Conservation (phyloP, 2,329 filamentous ascomycete genomes). For the Xylariaceae sp. region DNA sequence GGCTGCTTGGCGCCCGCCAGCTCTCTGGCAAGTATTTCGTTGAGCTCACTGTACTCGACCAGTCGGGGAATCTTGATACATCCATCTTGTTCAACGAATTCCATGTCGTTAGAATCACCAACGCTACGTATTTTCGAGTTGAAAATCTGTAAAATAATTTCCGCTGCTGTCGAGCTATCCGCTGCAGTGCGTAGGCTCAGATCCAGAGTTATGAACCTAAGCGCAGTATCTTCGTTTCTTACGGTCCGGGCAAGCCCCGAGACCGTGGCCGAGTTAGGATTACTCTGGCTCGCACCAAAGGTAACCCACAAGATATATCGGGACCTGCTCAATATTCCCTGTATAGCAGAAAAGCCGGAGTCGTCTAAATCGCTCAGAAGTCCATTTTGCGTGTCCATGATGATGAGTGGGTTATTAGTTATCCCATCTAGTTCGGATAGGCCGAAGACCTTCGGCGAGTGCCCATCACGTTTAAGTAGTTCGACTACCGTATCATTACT, state of each 20-base stretch:
- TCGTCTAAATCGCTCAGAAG: not conserved
- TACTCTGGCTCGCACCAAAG: not conserved
- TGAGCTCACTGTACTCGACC: constrained; percentile 1
- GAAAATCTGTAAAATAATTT: not conserved
- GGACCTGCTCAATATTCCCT: not conserved
- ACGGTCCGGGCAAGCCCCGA: constrained; percentile 1
- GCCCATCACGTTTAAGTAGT: not conserved
- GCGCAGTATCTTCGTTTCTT: constrained; percentile 5
- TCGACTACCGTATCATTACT: not conserved
- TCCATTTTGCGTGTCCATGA: constrained; percentile 1
- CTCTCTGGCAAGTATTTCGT: not conserved
- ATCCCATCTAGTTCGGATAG: not conserved
- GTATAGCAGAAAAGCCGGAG: not conserved
- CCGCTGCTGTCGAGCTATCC: not conserved
- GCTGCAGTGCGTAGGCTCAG: not conserved
- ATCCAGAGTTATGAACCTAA: constrained; percentile 2
- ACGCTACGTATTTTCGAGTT: not conserved
- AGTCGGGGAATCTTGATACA: constrained; percentile 1
- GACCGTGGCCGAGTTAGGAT: constrained; percentile 2
- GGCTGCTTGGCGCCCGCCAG: not conserved
- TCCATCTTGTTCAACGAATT: constrained; percentile 1
- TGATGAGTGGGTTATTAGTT: not conserved
- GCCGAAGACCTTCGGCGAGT: not conserved
- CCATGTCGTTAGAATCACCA: not conserved
- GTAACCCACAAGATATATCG: constrained; percentile 3